Conservation (phyloP, 176 grass and related monocot species). For the Eleusine coracana region DNA sequence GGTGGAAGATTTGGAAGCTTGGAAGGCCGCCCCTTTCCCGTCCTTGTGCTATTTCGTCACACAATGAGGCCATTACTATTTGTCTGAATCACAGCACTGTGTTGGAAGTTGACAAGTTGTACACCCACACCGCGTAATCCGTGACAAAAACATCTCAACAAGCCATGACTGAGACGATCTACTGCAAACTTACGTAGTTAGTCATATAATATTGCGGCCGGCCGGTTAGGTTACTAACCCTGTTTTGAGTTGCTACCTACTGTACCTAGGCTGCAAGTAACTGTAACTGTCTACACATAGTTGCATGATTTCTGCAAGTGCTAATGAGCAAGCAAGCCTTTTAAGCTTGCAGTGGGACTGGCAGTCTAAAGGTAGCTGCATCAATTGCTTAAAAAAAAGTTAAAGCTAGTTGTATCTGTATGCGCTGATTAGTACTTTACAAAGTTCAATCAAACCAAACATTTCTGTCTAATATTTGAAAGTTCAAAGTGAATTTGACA, state of each 20-base stretch:
- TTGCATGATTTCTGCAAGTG: not conserved
- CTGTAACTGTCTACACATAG: not conserved
- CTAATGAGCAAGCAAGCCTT: not conserved
- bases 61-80: not conserved
- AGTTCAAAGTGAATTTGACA: not conserved
- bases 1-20: not conserved
- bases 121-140: not conserved
- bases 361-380: not conserved
- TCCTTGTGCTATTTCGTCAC: not conserved
- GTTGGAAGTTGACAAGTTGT: not conserved
- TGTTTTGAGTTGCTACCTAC: not conserved
- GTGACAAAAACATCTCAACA: slow-evolving; percentile 31
- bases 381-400: not conserved
- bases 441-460: not conserved
- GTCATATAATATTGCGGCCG: not conserved
- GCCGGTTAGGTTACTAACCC: slow-evolving; percentile 33
- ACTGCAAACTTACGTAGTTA: not conserved
- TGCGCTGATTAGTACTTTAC: not conserved
- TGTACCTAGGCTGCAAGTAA: not conserved
- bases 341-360: not conserved
- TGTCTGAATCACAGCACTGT: not conserved
- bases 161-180: not conserved
- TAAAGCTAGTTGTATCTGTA: not conserved
- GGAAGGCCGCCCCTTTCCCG: not conserved
- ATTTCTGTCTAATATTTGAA: not conserved